Conservation (phyloP, 179 eudicot species). For the Monotropa hypopitys region DNA sequence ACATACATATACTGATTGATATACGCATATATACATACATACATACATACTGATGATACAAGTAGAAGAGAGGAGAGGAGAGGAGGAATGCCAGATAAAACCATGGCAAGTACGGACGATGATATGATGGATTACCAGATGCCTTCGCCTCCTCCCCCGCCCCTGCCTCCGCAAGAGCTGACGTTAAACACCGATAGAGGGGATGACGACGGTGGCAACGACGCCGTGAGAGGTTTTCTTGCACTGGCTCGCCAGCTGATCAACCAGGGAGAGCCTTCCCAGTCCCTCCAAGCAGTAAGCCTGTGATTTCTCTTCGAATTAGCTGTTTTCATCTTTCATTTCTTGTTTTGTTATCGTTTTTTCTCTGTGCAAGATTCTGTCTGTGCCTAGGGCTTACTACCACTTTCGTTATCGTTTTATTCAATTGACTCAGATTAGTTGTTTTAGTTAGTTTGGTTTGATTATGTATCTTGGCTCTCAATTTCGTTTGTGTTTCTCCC, state of each 20-base stretch:
- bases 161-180: slow-evolving; percentile 5
- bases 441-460: neutral
- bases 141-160: too few relatives aligned
- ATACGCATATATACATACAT: too few relatives aligned
- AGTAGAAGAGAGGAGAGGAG: neutral
- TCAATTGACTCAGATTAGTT: neutral
- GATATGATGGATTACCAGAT: slow-evolving; percentile 46
- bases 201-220: slow-evolving; percentile 20
- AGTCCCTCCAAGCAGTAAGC: slow-evolving; percentile 75
- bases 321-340: neutral
- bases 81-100: slow-evolving; percentile 5
- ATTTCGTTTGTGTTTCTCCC: neutral
- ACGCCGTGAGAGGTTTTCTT: slow-evolving; percentile 26
- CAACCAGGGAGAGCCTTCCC: slow-evolving; percentile 61
- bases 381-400: neutral
- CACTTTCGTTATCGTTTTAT: neutral
- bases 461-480: neutral
- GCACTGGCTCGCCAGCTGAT: slow-evolving; percentile 52
- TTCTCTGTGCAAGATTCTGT: neutral
- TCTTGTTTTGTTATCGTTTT: neutral
- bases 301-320: neutral
- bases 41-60: too few relatives aligned
- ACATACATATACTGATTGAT: neutral
- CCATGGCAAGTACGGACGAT: slow-evolving; percentile 25
- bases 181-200: slow-evolving; percentile 14